Evolutionary conservation across 163 green algal genomes (phyloP).

Genomic region (Coccomyxa subellipsoidea): DNA sequence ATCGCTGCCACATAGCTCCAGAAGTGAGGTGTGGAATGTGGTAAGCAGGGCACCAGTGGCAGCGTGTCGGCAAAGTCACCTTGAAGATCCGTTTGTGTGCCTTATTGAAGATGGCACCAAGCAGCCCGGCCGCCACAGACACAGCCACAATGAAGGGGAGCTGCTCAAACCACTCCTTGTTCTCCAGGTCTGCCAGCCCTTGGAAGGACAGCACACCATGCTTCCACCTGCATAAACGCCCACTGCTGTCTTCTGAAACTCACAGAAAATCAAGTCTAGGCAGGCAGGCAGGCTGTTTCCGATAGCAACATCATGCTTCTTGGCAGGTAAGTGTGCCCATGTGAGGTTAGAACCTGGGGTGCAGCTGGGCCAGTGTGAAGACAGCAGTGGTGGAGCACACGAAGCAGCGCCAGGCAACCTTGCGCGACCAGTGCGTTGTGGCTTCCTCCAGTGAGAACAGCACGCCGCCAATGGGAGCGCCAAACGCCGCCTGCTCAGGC

Average conservation of each 20-base stretch:
- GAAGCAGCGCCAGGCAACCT: conserved; percentile 89
- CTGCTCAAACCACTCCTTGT: conserved; percentile 78
- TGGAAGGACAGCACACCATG: conserved; percentile 59
- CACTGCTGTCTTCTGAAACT: not conserved
- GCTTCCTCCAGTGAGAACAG: conserved; percentile 93
- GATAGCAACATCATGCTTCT: no score
- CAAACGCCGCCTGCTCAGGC: conserved; percentile 71
- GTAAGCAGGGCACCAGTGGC: no score
- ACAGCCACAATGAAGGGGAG: conserved; percentile 77
- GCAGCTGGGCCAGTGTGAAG: conserved; percentile 64
- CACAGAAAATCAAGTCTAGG: not conserved
- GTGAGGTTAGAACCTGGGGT: no score
- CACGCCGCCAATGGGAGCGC: conserved; percentile 88
- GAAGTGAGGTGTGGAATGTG: no score
- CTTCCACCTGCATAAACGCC: conserved; percentile 29
- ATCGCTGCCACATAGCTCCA: no score
- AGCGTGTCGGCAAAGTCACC: conserved; percentile 33
- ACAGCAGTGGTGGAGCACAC: conserved; percentile 61
- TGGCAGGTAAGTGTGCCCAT: no score
- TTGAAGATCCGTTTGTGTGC: conserved; percentile 65
- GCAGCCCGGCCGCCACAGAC: conserved; percentile 59
- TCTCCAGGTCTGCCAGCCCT: conserved; percentile 48
- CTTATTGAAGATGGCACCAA: conserved; percentile 80
- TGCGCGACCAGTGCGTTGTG: conserved; percentile 80
- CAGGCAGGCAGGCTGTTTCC: no score